Evolutionary conservation across 2,329 filamentous ascomycete species (phyloP), one percentile per base, ranked within the genome.

Genomic region (Amauroascus niger): DNA sequence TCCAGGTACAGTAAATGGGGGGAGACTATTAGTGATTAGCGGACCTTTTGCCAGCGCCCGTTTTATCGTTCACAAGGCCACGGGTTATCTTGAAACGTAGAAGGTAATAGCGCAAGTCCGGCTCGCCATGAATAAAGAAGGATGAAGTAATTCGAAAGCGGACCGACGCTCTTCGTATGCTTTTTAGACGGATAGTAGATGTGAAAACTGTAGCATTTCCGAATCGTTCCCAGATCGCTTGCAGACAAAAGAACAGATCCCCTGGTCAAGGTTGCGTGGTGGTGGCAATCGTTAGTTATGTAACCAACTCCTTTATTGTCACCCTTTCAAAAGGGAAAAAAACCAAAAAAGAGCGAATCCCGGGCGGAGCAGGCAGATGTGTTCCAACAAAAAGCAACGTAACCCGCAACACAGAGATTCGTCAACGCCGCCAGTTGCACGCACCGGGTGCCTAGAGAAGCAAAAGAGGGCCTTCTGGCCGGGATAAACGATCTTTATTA

Each of bases 71-170:
- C 37, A 2, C 20, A n/a, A 24, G 39, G 37, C 24, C 22, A 32
- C n/a, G n/a, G 16, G 26, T 18, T 40, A n/a, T 41, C 13, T n/a
- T 33, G 33, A 45, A 30, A 37, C 39, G 35, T 8, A 49, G 6
- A 16, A 9, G 26, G 39, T 33, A 16, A 35, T n/a, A n/a, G n/a
- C 40, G 49, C 28, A 52, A 45, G 49, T 24, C 49, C 40, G 32
- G 49, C 49, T 45, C 45, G 49, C 41, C 30, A 52, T 52, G 49
- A 45, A 45, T 40, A 13, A 45, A 18, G n/a, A 44, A 9, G 20
- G 40, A 26, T 26, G n/a, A n/a, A 7, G 14, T 35, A 35, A 32
- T n/a, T 13, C 33, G 33, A 11, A 32, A 32, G 28, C 28, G 6
- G 28, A 11, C 28, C 13, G 6, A 35, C 33, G 33, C 13, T 14